Evolutionary conservation across 768 basidiomycete genomes (phyloP), one percentile per base, ranked within the genome.

Genomic region (Panellus pusillus): DNA sequence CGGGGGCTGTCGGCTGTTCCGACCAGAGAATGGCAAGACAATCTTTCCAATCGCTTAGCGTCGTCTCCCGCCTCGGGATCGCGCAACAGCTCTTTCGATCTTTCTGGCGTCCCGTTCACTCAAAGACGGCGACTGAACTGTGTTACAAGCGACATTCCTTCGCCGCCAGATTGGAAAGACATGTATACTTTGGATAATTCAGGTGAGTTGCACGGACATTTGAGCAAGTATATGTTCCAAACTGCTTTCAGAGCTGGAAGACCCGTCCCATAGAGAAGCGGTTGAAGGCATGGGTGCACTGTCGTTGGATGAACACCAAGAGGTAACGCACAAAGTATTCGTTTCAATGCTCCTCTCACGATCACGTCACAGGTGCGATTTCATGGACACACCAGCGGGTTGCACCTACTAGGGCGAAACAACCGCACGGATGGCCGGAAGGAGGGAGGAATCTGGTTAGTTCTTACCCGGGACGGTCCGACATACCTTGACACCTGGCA

Each of bases 21-120:
- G 6, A 88, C 86, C 1, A 71, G 79, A 54, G 87, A 91, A 65
- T 91, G 89, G 89, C 89, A 91, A 65, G 87, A 91, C 45, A 83
- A 78, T 50, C 74, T 91, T 15, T 81, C 83, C 19, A 76, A 75
- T 55, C 78, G 78, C 6, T 68, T 89, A 43, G 76, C 76, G 6
- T 73, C 69, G 15, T 64, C 66, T 12, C 48, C 35, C 17, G 54
- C 67, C 11, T 66, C 63, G 27, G 57, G 48, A 42, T 63, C 61
- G 60, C 64, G 65, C 31, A 32, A 36, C 39, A 44, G 68, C 13
- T 64, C 65, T 24, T 55, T 67, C 43, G 65, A 72, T 35, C 55
- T 64, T 18, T 57, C 66, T 7, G 71, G 64, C 11, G 65, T 68
- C 29, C 80, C 76, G 29, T 62, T 72, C 3, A 57, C 73, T 13